Conservation (phyloP, 129 eudicot species). For the Lactuca saligna region DNA sequence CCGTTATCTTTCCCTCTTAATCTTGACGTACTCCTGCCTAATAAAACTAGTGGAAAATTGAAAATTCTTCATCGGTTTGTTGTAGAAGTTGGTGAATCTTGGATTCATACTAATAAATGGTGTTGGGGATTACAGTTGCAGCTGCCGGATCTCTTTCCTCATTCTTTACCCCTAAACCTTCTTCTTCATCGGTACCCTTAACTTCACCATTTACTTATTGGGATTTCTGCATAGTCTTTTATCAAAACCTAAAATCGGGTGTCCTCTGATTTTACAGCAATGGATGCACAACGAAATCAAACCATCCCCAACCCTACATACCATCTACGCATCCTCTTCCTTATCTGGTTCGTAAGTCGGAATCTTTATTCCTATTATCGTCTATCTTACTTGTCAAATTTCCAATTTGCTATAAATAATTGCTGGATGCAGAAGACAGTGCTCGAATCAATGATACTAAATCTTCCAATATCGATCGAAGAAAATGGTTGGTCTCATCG, state of each 20-base stretch:
- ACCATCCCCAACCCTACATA: conserved; percentile 4
- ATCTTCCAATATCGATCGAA: conserved; percentile 38
- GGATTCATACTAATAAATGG: conserved; percentile 9
- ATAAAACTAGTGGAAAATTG: neutral
- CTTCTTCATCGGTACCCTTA: conserved; percentile 23
- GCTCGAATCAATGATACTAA: conserved; percentile 22
- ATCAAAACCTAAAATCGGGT: conserved; percentile 3
- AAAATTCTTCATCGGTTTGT: conserved; percentile 1
- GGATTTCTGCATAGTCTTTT: neutral
- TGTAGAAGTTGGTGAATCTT: neutral
- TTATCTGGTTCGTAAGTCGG: conserved; percentile 34
- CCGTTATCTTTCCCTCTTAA: conserved; percentile 59
- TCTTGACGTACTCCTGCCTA: conserved; percentile 11
- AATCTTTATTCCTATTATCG: neutral
- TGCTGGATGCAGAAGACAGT: conserved; percentile 28
- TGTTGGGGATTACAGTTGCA: conserved; percentile 36
- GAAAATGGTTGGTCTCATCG: conserved; percentile 51
- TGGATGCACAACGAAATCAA: conserved; percentile 19
- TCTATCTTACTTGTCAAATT: neutral
- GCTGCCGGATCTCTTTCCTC: conserved; percentile 41
- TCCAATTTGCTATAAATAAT: neutral
- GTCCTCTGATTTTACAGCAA: conserved; percentile 17
- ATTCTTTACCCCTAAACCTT: conserved; percentile 16
- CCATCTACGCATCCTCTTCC: conserved; percentile 20
- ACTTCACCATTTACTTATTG: conserved; percentile 14